A percentile compares a stretch with the other conserved stretches of the same genome.
phyloP scores from a whole-genome alignment of 768 basidiomycete species.

The Agaricus bisporus region DNA sequence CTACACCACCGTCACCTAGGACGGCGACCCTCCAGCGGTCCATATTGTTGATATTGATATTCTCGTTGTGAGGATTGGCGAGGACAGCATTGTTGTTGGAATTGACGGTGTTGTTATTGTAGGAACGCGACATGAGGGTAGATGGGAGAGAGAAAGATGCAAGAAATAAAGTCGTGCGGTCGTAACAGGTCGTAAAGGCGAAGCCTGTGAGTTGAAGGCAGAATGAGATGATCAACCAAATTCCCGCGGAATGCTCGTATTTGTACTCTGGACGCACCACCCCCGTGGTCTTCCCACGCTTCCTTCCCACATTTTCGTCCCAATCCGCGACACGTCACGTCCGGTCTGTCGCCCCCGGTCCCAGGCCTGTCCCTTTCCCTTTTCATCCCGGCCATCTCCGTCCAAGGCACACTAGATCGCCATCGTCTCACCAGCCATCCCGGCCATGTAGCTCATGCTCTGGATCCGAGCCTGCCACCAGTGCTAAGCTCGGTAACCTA shows the following conservation, averaged over 20 bases:
- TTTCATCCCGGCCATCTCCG: constrained; percentile 12
- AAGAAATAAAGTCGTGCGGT: constrained; percentile 36
- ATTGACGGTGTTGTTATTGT: constrained; percentile 9
- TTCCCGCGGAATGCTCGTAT: constrained; percentile 12
- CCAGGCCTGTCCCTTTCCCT: background rate
- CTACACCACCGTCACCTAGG: constrained; percentile 94
- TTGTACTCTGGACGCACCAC: constrained; percentile 11
- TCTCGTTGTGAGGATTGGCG: constrained; percentile 2
- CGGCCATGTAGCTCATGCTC: background rate
- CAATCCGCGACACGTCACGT: constrained; percentile 11
- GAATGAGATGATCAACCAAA: constrained; percentile 12
- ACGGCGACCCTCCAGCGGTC: constrained; percentile 96
- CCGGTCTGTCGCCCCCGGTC: constrained; percentile 1
- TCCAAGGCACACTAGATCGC: constrained; percentile 3
- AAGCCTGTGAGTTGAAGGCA: constrained; percentile 11
- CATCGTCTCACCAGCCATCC: background rate
- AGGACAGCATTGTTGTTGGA: constrained; percentile 5
- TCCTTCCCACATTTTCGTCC: constrained; percentile 8
- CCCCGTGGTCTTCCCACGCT: constrained; percentile 10
- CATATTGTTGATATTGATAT: constrained; percentile 35
- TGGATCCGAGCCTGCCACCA: background rate
- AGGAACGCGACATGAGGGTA: constrained; percentile 25
- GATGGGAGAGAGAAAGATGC: constrained; percentile 30
- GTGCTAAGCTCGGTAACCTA: background rate
- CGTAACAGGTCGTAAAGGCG: constrained; percentile 55